These are phyloP conservation scores for Didymella lethalis DNA, from an alignment of 2,329 filamentous ascomycete genomes.

Conservation along the genomic window DNA sequence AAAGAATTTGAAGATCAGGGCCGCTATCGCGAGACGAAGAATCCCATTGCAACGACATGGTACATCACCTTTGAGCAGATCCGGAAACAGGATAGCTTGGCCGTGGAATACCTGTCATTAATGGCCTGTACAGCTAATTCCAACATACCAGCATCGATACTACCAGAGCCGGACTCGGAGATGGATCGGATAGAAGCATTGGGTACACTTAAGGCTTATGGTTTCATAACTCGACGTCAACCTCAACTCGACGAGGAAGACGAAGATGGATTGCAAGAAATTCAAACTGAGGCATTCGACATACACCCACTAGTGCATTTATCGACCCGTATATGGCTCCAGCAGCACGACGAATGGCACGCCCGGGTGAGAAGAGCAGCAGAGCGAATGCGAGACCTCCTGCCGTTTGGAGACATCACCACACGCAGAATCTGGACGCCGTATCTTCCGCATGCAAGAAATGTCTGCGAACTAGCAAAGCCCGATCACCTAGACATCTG, in stretches of 20 bases:
- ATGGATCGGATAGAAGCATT: not conserved
- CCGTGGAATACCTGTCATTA: not conserved
- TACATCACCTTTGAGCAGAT: slow-evolving; percentile 42
- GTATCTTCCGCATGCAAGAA: not conserved
- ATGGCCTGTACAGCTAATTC: not conserved
- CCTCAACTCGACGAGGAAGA: not conserved
- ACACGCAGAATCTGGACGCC: not conserved
- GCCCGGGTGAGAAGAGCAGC: not conserved
- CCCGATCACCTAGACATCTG: not conserved
- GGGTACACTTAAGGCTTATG: not conserved
- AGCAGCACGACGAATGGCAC: not conserved
- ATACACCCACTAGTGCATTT: not conserved
- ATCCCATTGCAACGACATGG: slow-evolving; percentile 49
- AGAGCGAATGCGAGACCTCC: not conserved
- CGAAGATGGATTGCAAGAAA: not conserved
- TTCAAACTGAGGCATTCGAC: not conserved
- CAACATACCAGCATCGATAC: not conserved
- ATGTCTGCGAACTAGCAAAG: not conserved
- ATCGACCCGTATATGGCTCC: not conserved
- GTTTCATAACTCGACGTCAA: not conserved
- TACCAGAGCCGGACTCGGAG: not conserved
- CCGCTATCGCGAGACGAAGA: slow-evolving; percentile 40
- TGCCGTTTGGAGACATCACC: not conserved
- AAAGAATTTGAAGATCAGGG: slow-evolving; percentile 40
- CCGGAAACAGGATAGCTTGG: not conserved